Evolutionary conservation across 106 monocot genomes (phyloP).

Genomic region (Platanthera guangdongensis): DNA sequence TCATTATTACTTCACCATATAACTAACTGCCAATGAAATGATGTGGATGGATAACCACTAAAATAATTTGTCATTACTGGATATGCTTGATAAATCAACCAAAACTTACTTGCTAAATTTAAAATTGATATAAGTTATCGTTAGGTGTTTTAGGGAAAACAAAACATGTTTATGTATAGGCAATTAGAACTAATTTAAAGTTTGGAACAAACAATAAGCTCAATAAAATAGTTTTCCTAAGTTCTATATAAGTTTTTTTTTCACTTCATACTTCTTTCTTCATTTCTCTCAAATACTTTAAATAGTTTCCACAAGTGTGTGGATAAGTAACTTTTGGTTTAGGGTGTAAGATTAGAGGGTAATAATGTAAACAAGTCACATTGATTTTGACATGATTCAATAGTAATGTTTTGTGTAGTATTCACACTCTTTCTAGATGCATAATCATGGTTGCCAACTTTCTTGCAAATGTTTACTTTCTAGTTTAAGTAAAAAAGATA

Average conservation of each 20-base stretch:
- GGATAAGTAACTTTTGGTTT: background rate
- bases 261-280: background rate
- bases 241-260: background rate
- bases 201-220: background rate
- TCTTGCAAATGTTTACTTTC: background rate
- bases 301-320: background rate
- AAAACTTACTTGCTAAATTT: no score
- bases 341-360: background rate
- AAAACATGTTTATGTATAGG: background rate
- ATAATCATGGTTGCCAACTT: background rate
- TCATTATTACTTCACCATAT: no score
- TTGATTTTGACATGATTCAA: background rate
- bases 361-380: background rate
- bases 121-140: no score
- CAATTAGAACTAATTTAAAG: background rate
- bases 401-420: background rate
- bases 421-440: background rate
- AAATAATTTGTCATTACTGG: no score
- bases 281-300: background rate
- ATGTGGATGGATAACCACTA: no score
- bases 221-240: background rate
- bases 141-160: background rate
- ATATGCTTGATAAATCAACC: no score
- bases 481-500: background rate
- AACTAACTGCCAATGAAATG: no score